Evolutionary conservation across 2,329 filamentous ascomycete species (phyloP), one percentile per base, ranked within the genome.

Genomic region (Pezizomycotina sp.): DNA sequence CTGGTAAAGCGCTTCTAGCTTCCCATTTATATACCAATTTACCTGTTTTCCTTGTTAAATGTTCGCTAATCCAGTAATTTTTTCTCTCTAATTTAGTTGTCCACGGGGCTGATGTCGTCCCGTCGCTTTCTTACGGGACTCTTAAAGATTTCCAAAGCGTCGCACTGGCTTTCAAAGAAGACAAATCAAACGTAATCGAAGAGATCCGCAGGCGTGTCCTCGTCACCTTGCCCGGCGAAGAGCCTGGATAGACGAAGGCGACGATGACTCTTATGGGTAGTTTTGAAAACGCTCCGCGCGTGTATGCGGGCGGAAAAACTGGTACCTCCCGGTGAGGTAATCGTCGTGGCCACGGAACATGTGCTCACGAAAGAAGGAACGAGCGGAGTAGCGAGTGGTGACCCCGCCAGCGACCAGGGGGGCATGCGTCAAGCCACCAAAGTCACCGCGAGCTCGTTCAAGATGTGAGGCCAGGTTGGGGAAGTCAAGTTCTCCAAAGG

Each of bases 311-410:
- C 68, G 33, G 61, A 67, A 20, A 82, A 82, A 51, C 62, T 84
- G 2, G 58, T 81, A 29, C 78, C 78, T 1, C 78, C 78, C 0
- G 78, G 78, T 1, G 77, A 84, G 53, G 74, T 83, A 0, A 82
- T 83, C 50, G 61, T 72, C 2, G 64, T 83, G 2, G 76, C 81
- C 56, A 74, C 66, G 15, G 71, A 71, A 52, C 63, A 65, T 6
- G 76, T 79, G 3, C 58, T 82, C 42, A 65, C 77, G 46, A 60
- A 76, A 8, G 71, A 78, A 50, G 71, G 31, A 18, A 24, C 22
- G n/a, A 24, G 22, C n/a, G 8, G 8, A 24, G n/a, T n/a, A 24
- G n/a, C 8, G 8, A n/a, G 36, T 20, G 19, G 48, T 36, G 15
- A 43, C 35, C 13, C 47, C 60, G 26, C 64, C 64, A 34, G 59